Evolutionary conservation across 257 asterid genomes (phyloP).

Genomic region (Solanum tacnaense): DNA sequence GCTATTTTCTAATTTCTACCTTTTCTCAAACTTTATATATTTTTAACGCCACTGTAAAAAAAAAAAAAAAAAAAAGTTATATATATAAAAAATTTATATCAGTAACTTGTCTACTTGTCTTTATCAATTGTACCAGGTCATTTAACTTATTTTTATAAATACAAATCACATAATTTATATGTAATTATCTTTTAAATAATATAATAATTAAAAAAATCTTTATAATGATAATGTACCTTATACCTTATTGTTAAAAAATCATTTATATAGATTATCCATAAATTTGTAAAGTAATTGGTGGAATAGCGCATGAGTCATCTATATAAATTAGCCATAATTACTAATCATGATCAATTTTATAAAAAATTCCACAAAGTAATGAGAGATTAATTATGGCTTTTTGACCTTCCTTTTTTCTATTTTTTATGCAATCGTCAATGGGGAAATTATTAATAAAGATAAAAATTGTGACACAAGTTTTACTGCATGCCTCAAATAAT

Average conservation of each 20-base stretch:
- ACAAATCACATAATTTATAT: no score
- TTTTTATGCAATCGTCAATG: not conserved
- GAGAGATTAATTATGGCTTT: not conserved
- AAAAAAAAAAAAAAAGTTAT: no score
- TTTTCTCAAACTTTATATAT: not conserved
- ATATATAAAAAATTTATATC: not conserved
- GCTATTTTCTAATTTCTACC: no score
- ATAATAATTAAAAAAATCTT: no score
- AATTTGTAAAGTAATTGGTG: not conserved
- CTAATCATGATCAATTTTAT: not conserved
- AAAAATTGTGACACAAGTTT: not conserved
- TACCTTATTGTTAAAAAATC: no score
- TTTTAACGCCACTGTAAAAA: no score
- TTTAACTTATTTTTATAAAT: no score
- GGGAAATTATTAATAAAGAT: not conserved
- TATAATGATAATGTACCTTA: no score
- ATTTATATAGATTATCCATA: not conserved
- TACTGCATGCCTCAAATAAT: not conserved
- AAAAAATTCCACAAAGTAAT: not conserved
- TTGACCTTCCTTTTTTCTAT: not conserved
- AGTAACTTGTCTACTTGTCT: no score
- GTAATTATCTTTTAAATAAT: not conserved
- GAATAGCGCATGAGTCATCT: not conserved
- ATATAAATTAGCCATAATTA: not conserved
- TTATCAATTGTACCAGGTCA: no score